Evolutionary conservation across 768 basidiomycete species (phyloP).

Genomic region (Panaeolus cyanescens): DNA sequence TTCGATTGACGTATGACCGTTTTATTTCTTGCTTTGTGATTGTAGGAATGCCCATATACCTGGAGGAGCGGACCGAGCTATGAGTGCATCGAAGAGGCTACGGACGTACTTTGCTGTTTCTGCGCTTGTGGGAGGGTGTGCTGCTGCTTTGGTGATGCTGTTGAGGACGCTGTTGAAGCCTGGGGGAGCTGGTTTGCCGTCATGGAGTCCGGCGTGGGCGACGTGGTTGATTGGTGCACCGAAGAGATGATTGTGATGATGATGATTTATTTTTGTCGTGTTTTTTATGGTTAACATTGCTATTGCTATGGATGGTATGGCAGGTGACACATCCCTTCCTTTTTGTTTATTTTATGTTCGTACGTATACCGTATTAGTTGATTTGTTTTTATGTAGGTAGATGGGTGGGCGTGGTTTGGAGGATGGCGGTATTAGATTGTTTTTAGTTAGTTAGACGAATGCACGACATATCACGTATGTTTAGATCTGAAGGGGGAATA

Average conservation of each 20-base stretch:
- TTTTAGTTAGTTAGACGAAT: not conserved
- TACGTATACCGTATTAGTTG: not conserved
- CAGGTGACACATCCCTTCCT: no score
- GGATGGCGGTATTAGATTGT: not conserved
- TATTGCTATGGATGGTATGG: not conserved
- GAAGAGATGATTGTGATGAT: conserved; percentile 32
- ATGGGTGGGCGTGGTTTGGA: not conserved
- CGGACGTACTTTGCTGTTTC: conserved; percentile 74
- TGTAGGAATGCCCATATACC: conserved; percentile 68
- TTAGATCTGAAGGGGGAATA: not conserved
- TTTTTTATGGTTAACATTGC: not conserved
- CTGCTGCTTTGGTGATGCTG: conserved; percentile 70
- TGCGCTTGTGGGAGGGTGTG: conserved; percentile 71
- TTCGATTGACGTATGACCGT: no score
- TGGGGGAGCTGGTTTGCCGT: conserved; percentile 50
- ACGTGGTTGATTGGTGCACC: conserved; percentile 66
- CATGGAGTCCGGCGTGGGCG: conserved; percentile 64
- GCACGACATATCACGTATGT: not conserved
- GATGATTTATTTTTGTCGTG: not conserved
- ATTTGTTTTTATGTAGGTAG: not conserved
- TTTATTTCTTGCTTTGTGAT: conserved; percentile 20
- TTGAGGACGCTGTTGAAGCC: conserved; percentile 70
- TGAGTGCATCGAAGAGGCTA: conserved; percentile 68
- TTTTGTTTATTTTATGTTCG: not conserved
- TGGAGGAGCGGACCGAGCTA: conserved; percentile 79